Evolutionary conservation across 2,329 filamentous ascomycete species (phyloP), one percentile per base, ranked within the genome.

Genomic region (Claviceps pazoutovae): DNA sequence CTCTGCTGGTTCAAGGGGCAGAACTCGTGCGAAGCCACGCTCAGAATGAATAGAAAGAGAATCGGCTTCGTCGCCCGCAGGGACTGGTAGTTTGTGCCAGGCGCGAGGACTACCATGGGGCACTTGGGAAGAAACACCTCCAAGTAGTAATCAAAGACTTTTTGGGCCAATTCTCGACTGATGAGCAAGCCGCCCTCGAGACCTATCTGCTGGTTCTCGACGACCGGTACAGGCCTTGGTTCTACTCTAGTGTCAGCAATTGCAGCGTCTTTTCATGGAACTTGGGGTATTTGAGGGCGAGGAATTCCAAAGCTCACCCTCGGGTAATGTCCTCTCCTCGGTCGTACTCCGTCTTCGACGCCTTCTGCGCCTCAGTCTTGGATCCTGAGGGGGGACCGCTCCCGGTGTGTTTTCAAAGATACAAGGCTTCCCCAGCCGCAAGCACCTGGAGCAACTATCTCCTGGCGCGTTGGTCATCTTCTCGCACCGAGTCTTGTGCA

Each of bases 401-500:
- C 30, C 30, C 9, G 30, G 30, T 4, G 30, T 34, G 9, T 34
- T 26, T 14, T 52, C 51, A 38, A 52, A 52, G 13, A 52, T n/a
- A 43, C 51, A 52, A n/a, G 45, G 51, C 46, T 52, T 52, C 8
- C 34, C 41, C 38, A 48, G 26, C 19, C 51, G 51, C 9, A 49
- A 13, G 30, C 51, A 52, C 13, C 51, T 41, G 2, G 39, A 47
- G 23, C 51, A 52, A 5, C 41, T 34, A 26, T 52, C 51, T 13
- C 39, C 46, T 14, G 46, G 45, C 8, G 7, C 51, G 36, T 46
- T 36, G 4, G 34, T 4, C 7, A 47, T 39, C 51, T 47, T 52
- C 39, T 52, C 51, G 16, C 51, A 52, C 13, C 51, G 51, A 36
- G 46, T 48, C 51, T 52, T 52, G 51, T 46, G 49, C 6, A 26